Conservation (phyloP, 805 yeast species). For the Teunomyces gatunensis region DNA sequence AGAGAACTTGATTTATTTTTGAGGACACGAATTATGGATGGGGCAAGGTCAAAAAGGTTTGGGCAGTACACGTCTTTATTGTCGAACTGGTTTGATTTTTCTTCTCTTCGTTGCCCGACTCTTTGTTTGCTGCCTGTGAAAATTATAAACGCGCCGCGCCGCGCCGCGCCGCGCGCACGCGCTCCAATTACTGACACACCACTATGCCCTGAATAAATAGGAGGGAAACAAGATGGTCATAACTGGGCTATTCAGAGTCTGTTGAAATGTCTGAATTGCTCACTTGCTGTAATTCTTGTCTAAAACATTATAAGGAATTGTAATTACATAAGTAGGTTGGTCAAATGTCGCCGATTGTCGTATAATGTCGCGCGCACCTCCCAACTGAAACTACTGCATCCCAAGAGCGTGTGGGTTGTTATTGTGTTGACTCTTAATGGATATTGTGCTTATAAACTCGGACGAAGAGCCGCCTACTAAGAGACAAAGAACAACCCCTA, state of each 20-base stretch:
- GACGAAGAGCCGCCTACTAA: constrained; percentile 13
- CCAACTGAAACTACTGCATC: constrained; percentile 1
- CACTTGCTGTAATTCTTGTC: too few relatives aligned
- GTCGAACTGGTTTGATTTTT: not conserved
- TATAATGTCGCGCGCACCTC: not conserved
- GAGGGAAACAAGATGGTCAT: too few relatives aligned
- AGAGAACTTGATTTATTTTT: not conserved
- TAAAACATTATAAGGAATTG: too few relatives aligned
- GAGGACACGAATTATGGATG: not conserved
- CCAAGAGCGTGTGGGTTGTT: not conserved
- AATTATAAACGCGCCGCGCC: not conserved
- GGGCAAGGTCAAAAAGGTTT: not conserved
- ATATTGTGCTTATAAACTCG: constrained; percentile 26
- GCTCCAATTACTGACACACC: too few relatives aligned
- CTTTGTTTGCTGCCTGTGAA: not conserved
- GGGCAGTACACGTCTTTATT: not conserved
- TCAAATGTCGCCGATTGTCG: not conserved
- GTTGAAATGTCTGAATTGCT: too few relatives aligned
- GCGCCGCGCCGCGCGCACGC: too few relatives aligned
- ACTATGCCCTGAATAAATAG: too few relatives aligned
- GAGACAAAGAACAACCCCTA: not conserved
- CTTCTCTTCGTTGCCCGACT: not conserved
- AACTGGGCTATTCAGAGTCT: too few relatives aligned
- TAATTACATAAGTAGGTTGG: too few relatives aligned
- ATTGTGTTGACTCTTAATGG: constrained; percentile 10